phyloP scores from a whole-genome alignment of 805 yeast genomes.

The Candida cerambycidarum region DNA sequence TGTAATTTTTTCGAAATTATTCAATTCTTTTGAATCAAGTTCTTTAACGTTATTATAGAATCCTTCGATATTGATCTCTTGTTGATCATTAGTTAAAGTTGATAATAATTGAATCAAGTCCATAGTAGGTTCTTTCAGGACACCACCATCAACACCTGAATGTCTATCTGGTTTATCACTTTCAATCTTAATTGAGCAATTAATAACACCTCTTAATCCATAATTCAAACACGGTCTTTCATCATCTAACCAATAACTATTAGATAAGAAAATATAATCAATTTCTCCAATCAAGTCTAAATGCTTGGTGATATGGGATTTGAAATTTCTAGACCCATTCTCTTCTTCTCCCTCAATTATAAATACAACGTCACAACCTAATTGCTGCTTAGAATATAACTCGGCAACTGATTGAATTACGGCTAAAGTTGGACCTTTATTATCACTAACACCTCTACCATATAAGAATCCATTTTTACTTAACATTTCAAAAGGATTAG shows the following conservation, averaged over 20 bases:
- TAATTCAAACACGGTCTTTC: constrained; percentile 87
- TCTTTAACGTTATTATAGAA: constrained; percentile 54
- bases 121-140: constrained; percentile 81
- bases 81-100: constrained; percentile 44
- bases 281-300: constrained; percentile 54
- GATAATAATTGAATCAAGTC: constrained; percentile 76
- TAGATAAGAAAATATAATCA: constrained; percentile 88
- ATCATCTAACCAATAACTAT: constrained; percentile 93
- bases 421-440: constrained; percentile 90
- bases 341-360: constrained; percentile 96
- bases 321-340: constrained; percentile 85
- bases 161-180: constrained; percentile 86
- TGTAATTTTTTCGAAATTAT: constrained; percentile 60
- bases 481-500: constrained; percentile 74
- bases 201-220: constrained; percentile 89
- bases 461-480: constrained; percentile 82
- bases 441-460: constrained; percentile 93
- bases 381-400: constrained; percentile 47
- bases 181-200: constrained; percentile 67
- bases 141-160: constrained; percentile 96
- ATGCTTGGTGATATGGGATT: constrained; percentile 56
- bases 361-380: constrained; percentile 75
- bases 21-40: constrained; percentile 56
- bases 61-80: constrained; percentile 3
- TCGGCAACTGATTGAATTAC: constrained; percentile 86